Evolutionary conservation across 2,329 filamentous ascomycete genomes (phyloP).

Genomic region (Aureobasidium mangrovei): DNA sequence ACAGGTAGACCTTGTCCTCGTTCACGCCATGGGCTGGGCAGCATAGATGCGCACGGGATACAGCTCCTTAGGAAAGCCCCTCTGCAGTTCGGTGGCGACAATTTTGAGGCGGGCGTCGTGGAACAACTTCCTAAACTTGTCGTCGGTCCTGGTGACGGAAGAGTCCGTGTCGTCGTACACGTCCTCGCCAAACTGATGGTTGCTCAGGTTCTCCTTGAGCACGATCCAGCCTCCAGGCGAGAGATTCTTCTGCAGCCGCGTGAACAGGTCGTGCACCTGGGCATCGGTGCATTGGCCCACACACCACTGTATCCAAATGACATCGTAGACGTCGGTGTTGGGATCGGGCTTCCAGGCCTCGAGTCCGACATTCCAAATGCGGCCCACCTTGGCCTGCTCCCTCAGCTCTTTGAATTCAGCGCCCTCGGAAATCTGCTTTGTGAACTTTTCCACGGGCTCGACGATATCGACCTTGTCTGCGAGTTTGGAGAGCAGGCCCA

Average conservation of each 20-base stretch:
- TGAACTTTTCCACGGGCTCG: conserved; percentile 79
- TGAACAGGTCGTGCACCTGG: conserved; percentile 60
- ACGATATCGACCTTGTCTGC: conserved; percentile 70
- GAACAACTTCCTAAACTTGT: conserved; percentile 63
- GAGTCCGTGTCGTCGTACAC: conserved; percentile 68
- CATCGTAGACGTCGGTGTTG: conserved; percentile 51
- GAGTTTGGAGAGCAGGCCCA: conserved; percentile 62
- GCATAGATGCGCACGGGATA: conserved; percentile 74
- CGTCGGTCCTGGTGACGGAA: conserved; percentile 67
- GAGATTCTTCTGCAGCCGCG: conserved; percentile 38
- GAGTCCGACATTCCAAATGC: conserved; percentile 63
- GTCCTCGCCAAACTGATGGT: conserved; percentile 47
- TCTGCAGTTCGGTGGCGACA: conserved; percentile 63
- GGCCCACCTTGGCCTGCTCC: conserved; percentile 44
- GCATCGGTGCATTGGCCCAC: conserved; percentile 69
- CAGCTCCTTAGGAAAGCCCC: conserved; percentile 59
- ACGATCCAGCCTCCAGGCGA: conserved; percentile 50
- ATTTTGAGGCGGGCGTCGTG: conserved; percentile 58
- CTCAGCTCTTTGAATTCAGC: conserved; percentile 27
- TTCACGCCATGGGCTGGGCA: conserved; percentile 43
- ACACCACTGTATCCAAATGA: conserved; percentile 92
- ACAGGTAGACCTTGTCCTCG: no score
- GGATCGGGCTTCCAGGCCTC: conserved; percentile 56
- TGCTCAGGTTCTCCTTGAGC: conserved; percentile 72
- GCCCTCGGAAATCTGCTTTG: conserved; percentile 45